phyloP scores from a whole-genome alignment of 306 rosid species.

The Prunus armeniaca region DNA sequence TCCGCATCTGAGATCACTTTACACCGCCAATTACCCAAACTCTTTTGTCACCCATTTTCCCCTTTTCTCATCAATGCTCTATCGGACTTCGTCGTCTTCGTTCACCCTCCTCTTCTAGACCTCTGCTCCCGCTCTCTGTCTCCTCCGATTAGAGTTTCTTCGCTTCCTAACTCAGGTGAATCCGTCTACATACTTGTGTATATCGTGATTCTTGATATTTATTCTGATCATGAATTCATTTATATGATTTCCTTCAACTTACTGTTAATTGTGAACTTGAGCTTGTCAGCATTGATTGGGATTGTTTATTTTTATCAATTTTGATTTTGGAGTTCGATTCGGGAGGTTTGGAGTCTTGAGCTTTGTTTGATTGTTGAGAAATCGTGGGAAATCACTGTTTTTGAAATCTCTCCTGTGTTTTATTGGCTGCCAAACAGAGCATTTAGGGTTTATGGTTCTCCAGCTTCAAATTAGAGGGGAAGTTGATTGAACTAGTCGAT shows the following conservation, averaged over 20 bases:
- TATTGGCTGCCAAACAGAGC: constrained; percentile 14
- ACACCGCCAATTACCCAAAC: not conserved
- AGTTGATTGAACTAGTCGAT: not conserved
- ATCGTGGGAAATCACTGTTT: not conserved
- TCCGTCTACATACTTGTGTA: not conserved
- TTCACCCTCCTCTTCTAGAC: not conserved
- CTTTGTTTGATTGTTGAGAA: constrained; percentile 10
- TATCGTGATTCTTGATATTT: constrained; percentile 4
- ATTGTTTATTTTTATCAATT: not conserved
- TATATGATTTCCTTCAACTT: not conserved
- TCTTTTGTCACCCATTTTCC: not conserved
- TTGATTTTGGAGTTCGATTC: constrained; percentile 5
- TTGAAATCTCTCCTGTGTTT: not conserved
- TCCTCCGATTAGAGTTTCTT: constrained; percentile 10
- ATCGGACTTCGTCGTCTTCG: constrained; percentile 19
- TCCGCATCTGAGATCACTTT: not conserved
- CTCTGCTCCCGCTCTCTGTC: not conserved
- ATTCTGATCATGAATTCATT: not conserved
- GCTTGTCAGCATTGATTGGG: not conserved
- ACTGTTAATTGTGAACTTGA: not conserved
- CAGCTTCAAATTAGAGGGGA: not conserved
- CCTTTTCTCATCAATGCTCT: constrained; percentile 17
- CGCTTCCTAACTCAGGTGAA: constrained; percentile 20
- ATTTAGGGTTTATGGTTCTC: constrained; percentile 20
- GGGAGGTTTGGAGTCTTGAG: not conserved